Evolutionary conservation across 2,329 filamentous ascomycete species (phyloP), one percentile per base, ranked within the genome.

Genomic region (Arachnopeziza araneosa): DNA sequence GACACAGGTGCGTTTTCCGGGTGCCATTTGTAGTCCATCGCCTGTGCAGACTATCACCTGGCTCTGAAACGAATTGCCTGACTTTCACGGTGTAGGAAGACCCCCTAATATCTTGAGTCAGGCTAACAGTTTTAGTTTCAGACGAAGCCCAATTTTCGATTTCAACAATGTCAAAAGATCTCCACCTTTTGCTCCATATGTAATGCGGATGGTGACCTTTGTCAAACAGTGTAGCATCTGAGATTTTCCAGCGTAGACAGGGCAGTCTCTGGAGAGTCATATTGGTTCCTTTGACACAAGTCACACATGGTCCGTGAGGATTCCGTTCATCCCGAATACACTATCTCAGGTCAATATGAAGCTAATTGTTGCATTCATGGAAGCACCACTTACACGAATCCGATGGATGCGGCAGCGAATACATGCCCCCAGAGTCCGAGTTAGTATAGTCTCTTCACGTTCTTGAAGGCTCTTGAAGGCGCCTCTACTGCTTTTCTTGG

Each of bases 401-500:
- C 83, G 78, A 64, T 86, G 83, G 81, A 85, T 84, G 54, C 81
- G 78, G 63, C 83, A 86, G 52, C 83, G 76, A 60, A 86, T 80
- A 66, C 83, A 86, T 22, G 81, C 83, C 7, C 82, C 83, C 21
- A 83, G 80, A 57, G 79, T 80, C 60, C 83, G 77, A 1, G 83
- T 85, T 59, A 80, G 75, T 0, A 83, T 86, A 63, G 79, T 75
- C 62, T 82, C 76, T 9, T 30, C 5, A 30, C 26, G 26, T 30
- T n/a, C n/a, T n/a, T n/a, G n/a, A n/a, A n/a, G n/a, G n/a, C n/a
- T n/a, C n/a, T n/a, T n/a, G n/a, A n/a, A n/a, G n/a, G n/a, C n/a
- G n/a, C n/a, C n/a, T n/a, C n/a, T n/a, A n/a, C n/a, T n/a, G n/a
- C n/a, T n/a, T n/a, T n/a, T n/a, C n/a, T n/a, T n/a, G n/a, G n/a